Base-by-base conservation (phyloP, 306 rosid species). In the Acacia crassicarpa region DNA sequence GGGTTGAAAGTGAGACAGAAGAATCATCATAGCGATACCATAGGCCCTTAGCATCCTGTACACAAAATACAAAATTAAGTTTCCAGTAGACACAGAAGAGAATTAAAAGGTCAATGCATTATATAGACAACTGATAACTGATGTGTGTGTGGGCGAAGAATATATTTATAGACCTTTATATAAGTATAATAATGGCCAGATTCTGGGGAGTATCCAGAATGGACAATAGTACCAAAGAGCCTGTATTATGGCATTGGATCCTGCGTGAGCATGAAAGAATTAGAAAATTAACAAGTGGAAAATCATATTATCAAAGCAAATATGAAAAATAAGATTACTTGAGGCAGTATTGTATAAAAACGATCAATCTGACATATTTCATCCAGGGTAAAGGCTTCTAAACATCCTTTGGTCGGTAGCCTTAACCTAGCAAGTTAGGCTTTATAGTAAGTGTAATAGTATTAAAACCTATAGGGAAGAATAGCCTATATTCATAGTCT, bases 11-110 rank as follows among this genome's bases (percentile, higher is more conserved):
- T 8, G 97, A 83, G 79, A 96, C 98, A 54, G 65, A 83, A 25
- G 98, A 91, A 89, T 96, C 99, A 22, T 96, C 87, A 88, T 98
- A 94, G 86, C 99, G 88, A 87, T 91, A 96, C 99, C 99, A 96
- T 80, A 86, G 87, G 80, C 91, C 97, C 83, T 85, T 86, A 51
- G 97, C 98, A 88, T 96, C 99, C 99, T 96, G 90, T 41, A 67
- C 41, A 85, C 40, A 75, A 38, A 85, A 74, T 27, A 81, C 58
- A 72, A 83, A 78, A 72, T 43, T 53, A 81, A 83, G 77, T 80
- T 38, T 71, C 44, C 43, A 25, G 30, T 32, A 59, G 48, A 68
- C 76, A 15, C n/a, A 48, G 25, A 27, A 54, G 58, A 33, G 61
- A 84, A 20, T 70, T 76, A 20, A 11, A 58, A 43, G 56, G 79